Evolutionary conservation across 148 eudicot species (phyloP).

Genomic region (Hydrangea macrophylla): DNA sequence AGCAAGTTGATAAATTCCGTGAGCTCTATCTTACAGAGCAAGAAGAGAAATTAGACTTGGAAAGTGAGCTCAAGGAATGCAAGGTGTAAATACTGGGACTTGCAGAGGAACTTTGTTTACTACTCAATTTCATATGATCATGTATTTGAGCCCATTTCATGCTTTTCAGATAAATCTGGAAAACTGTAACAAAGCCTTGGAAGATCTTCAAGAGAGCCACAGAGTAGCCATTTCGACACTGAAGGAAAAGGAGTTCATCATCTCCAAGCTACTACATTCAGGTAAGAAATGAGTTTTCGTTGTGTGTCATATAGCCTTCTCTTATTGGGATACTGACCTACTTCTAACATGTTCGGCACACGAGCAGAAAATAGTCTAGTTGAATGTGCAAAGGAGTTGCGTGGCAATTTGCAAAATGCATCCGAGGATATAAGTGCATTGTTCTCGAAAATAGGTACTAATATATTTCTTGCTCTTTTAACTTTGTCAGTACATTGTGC

Average conservation of each 20-base stretch:
- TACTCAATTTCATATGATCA: background rate
- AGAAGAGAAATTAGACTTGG: slow-evolving; percentile 60
- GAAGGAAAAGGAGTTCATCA: slow-evolving; percentile 60
- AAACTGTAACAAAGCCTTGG: slow-evolving; percentile 40
- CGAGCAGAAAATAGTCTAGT: slow-evolving; percentile 57
- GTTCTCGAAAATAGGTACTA: slow-evolving; percentile 58
- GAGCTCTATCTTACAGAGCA: slow-evolving; percentile 65
- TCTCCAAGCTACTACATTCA: slow-evolving; percentile 58
- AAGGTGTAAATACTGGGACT: slow-evolving; percentile 42
- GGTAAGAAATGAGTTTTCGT: slow-evolving; percentile 32
- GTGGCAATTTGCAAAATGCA: slow-evolving; percentile 64
- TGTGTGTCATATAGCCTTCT: background rate
- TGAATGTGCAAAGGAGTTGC: slow-evolving; percentile 62
- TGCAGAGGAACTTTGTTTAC: slow-evolving; percentile 2
- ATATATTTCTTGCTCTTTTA: background rate
- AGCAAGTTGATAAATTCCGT: slow-evolving; percentile 62
- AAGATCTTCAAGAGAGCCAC: slow-evolving; percentile 59
- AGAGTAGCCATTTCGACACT: slow-evolving; percentile 35
- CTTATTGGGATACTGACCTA: background rate
- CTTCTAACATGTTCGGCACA: slow-evolving; percentile 9
- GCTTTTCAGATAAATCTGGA: slow-evolving; percentile 49
- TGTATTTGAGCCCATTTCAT: background rate
- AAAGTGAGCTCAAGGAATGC: slow-evolving; percentile 59
- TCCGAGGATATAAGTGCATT: slow-evolving; percentile 56
- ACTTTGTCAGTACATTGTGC: background rate